A percentile compares a stretch with the other conserved stretches of the same genome.
Conservation (phyloP, 2,329 filamentous ascomycete genomes). For the Venturia pyrina region DNA sequence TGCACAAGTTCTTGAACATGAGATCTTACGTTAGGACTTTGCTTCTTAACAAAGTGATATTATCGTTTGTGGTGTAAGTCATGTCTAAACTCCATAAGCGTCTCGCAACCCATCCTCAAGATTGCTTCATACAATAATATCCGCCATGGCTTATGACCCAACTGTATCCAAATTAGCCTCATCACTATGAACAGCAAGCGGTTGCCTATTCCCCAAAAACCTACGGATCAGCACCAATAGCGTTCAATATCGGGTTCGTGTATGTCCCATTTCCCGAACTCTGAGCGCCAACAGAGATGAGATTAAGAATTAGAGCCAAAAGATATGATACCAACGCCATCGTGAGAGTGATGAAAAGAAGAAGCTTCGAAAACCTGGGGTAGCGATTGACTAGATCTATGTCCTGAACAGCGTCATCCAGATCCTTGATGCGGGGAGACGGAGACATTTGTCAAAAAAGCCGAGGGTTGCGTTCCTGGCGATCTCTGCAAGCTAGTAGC, state of each 20-base stretch:
- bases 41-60: constrained; percentile 35
- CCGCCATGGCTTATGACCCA: constrained; percentile 33
- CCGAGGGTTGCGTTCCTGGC: background rate
- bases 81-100: constrained; percentile 28
- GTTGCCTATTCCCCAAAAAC: constrained; percentile 13
- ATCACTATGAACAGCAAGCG: background rate
- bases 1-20: background rate
- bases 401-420: background rate
- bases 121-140: constrained; percentile 23
- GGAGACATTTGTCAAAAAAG: background rate
- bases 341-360: background rate
- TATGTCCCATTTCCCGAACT: constrained; percentile 23
- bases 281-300: constrained; percentile 7
- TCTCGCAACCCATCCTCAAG: background rate
- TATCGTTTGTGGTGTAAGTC: constrained; percentile 33
- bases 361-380: background rate
- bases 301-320: background rate
- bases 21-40: constrained; percentile 27
- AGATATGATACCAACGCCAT: background rate
- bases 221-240: constrained; percentile 34
- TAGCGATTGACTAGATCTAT: background rate
- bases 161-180: constrained; percentile 16
- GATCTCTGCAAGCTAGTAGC: background rate
- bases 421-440: background rate
- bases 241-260: constrained; percentile 34